Base-by-base conservation (phyloP, 345 rosid species). In the Camelina laxa region DNA sequence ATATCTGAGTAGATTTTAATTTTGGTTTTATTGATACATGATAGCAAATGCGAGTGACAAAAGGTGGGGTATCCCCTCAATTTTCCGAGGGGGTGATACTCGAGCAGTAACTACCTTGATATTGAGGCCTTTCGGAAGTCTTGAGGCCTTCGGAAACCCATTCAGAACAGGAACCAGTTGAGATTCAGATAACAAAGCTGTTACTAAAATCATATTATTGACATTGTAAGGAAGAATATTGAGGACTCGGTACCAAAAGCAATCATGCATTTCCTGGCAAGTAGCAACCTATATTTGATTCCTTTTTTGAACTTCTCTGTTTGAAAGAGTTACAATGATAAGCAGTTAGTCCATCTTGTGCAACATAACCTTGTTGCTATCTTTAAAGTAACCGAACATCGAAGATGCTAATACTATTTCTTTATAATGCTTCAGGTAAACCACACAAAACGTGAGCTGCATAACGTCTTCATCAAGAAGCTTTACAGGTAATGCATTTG, bases 251-350 rank as follows among this genome's bases (percentile, higher is more conserved):
- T 91, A 55, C 99, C 99, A 24, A 96, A 92, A 84, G 92, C 99
- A 65, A 91, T 96, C 70, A 96, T 96, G 95, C 99, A 92, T 81
- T 96, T 96, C 80, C 83, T 96, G 93, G 99, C 80, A 85, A 82
- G 73, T 74, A n/a, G n/a, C n/a, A n/a, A 41, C 44, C 59, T 72
- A 61, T 24, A 72, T 50, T 24, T 62, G 30, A 60, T 38, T 5
- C n/a, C 10, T 5, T 27, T n/a, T 49, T 17, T 14, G 0, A 10
- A 31, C 35, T 9, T 14, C 3, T 35, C 49, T 51, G 62, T 51
- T n/a, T 62, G 6, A 61, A 3, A 3, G 35, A 45, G 15, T 56
- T 27, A 21, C 19, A 17, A 48, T 38, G 33, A 35, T 57, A 66
- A 57, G 50, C 51, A 16, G 21, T 48, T 59, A 17, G 12, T 55